phyloP scores from a whole-genome alignment of 306 rosid genomes.

The Rosa chinensis region DNA sequence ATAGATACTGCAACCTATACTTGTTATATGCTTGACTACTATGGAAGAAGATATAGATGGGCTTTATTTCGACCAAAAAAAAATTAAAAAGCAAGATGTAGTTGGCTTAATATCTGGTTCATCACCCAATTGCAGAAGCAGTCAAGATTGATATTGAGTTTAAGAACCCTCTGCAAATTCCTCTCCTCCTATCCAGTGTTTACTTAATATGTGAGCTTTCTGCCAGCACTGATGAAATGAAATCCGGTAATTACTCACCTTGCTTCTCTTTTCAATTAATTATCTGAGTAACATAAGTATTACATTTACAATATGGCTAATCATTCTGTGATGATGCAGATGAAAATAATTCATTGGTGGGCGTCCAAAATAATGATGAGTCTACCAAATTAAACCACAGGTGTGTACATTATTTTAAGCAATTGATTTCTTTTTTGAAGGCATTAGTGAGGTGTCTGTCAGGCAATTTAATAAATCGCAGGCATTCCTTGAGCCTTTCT shows the following conservation, averaged over 20 bases:
- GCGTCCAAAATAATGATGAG: conserved; percentile 37
- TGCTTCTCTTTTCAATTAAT: conserved; percentile 16
- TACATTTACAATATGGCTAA: conserved; percentile 27
- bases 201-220: conserved; percentile 74
- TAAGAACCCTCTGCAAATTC: conserved; percentile 82
- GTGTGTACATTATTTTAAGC: conserved; percentile 27
- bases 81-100: not conserved
- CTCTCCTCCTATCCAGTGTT: conserved; percentile 68
- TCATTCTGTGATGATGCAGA: conserved; percentile 48
- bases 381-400: conserved; percentile 31
- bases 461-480: not conserved
- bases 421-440: not conserved
- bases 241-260: conserved; percentile 46
- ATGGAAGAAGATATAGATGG: not conserved
- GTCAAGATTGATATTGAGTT: conserved; percentile 83
- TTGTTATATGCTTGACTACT: not conserved
- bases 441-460: not conserved
- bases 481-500: not conserved
- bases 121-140: conserved; percentile 62
- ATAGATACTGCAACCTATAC: not conserved
- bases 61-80: not conserved
- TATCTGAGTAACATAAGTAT: not conserved
- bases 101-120: conserved; percentile 4
- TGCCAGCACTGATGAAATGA: conserved; percentile 45
- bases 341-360: conserved; percentile 38